Evolutionary conservation across 225 moss, liverwort and hornwort genomes (phyloP).

Genomic region (Physcomitrellopsis africana): DNA sequence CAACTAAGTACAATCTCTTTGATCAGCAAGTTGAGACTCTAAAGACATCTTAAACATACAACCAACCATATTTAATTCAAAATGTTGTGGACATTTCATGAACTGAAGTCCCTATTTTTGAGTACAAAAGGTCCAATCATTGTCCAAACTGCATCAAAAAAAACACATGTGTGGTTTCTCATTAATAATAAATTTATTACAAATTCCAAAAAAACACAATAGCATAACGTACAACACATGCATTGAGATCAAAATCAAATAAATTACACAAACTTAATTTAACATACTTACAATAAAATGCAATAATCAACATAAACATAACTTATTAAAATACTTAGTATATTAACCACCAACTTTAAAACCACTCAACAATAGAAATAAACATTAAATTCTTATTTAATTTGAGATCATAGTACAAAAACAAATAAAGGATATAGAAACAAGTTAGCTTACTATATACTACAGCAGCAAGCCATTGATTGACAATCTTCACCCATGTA

Average conservation of each 20-base stretch:
- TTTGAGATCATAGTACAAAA: not conserved
- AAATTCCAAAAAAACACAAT: not conserved
- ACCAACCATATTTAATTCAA: not conserved
- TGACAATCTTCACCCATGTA: slow-evolving; percentile 96
- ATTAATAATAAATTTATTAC: not conserved
- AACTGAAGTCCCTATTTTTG: slow-evolving; percentile 67
- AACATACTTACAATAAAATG: not conserved
- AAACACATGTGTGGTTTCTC: not conserved
- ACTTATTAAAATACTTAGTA: too few species aligned
- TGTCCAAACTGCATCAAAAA: slow-evolving; percentile 83
- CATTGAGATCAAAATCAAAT: not conserved
- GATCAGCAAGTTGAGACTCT: slow-evolving; percentile 28
- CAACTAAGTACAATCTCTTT: slow-evolving; percentile 41
- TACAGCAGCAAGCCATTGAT: slow-evolving; percentile 90
- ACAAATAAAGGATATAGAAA: not conserved
- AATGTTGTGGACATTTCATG: slow-evolving; percentile 20
- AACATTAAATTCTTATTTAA: too few species aligned
- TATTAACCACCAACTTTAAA: too few species aligned
- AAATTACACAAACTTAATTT: not conserved
- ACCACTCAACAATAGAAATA: too few species aligned
- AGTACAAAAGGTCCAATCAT: slow-evolving; percentile 88
- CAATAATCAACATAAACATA: not conserved
- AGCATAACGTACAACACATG: not conserved
- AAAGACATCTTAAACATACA: slow-evolving; percentile 26
- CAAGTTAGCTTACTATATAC: slow-evolving; percentile 74